These are phyloP conservation scores for thale cress (Arabidopsis thaliana) DNA, from an alignment of 345 rosid genomes.

Conservation along the genomic window TAIR10.1 NC_003070.9:1007501-1008000, in stretches of 20 bases:
- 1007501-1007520: constrained; percentile 57
- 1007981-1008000: constrained; percentile 56
- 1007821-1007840: constrained; percentile 56
- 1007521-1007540: constrained; percentile 47
- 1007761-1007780: background rate
- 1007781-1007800: background rate
- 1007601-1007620: constrained; percentile 60
- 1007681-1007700: constrained; percentile 53
- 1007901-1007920: constrained; percentile 76
- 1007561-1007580: background rate
- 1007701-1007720: constrained; percentile 55
- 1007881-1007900: constrained; percentile 64
- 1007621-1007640: constrained; percentile 68
- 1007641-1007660: constrained; percentile 67
- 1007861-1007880: constrained; percentile 73
- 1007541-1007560: background rate
- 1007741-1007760: background rate
- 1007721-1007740: constrained; percentile 57
- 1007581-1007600: constrained; percentile 20
- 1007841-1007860: constrained; percentile 53
- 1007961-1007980: constrained; percentile 53
- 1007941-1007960: constrained; percentile 61
- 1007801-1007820: background rate
- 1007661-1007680: constrained; percentile 45
- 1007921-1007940: constrained; percentile 63